Evolutionary conservation across 148 eudicot species (phyloP), one percentile per base, ranked within the genome.

Genomic region (Pharnaceum exiguum): DNA sequence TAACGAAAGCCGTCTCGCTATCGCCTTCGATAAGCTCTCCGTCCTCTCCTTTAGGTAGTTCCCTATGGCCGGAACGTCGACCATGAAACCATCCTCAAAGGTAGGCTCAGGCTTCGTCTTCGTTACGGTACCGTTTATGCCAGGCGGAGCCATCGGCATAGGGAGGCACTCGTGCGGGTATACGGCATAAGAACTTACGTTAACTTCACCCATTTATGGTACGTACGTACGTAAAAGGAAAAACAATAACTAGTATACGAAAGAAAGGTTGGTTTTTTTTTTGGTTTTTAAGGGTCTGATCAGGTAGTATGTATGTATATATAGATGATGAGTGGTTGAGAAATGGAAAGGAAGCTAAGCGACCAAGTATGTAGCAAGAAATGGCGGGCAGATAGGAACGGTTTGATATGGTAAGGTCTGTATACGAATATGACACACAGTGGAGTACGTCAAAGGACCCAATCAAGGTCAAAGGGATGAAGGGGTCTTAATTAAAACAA

Each of bases 31-130:
- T n/a, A 86, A 39, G 46, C 80, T 76, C 54, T 64, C 63, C 60
- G 79, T 79, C 55, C 83, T 83, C 51, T 89, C 81, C 12, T 78
- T 59, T 10, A 93, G 29, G 63, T 77, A 93, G 28, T 75, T 76
- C 10, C 95, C 90, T 48, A 93, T 81, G 19, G 83, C 62, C 55
- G 89, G 77, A 49, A 73, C 57, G 38, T 72, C 81, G 16, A 65
- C 67, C 25, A 63, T 5, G 26, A 58, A 32, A 1, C 47, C 62
- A 8, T 75, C 75, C 25, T 39, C n/a, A n/a, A n/a, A n/a, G n/a
- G n/a, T n/a, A n/a, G n/a, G n/a, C n/a, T n/a, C 56, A 42, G 73
- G 36, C 46, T 67, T 36, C 19, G 30, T 6, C 4, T 62, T 39
- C 23, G 10, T 23, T 17, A 28, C 62, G 24, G 3, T 63, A 21